These are phyloP conservation scores for Sphaerobolus stellatus DNA, from an alignment of 1,284 basidiomycete species.

Conservation along the genomic window DNA sequence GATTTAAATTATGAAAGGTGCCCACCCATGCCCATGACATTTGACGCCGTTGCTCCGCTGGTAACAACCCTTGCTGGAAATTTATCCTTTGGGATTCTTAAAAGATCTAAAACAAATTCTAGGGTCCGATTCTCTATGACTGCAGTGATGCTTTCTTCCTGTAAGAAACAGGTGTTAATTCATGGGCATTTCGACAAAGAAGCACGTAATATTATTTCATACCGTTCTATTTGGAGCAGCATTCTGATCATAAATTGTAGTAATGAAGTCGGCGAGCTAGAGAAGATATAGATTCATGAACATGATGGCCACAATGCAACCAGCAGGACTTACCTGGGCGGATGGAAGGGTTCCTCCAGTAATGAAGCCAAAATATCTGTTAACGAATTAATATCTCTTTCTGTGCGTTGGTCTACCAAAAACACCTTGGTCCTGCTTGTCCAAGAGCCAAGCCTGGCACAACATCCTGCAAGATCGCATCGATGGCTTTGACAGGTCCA, in stretches of 20 bases:
- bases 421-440: conserved; percentile 33
- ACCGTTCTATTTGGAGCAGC: conserved; percentile 42
- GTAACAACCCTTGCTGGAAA: conserved; percentile 44
- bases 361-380: conserved; percentile 48
- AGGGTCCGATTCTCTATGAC: conserved; percentile 40
- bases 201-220: neutral
- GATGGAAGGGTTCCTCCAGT: conserved; percentile 41
- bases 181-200: neutral
- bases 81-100: conserved; percentile 29
- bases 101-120: conserved; percentile 40
- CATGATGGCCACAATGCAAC: conserved; percentile 27
- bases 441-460: conserved; percentile 36
- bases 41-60: conserved; percentile 48
- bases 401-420: neutral
- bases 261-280: conserved; percentile 25
- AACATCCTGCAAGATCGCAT: conserved; percentile 28
- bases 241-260: conserved; percentile 39
- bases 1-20: neutral
- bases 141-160: conserved; percentile 37
- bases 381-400: neutral
- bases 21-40: conserved; percentile 43
- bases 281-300: neutral
- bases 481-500: conserved; percentile 27
- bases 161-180: neutral
- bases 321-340: conserved; percentile 38